phyloP scores from a whole-genome alignment of 805 yeast genomes.

The Wickerhamomyces rabaulensis region DNA sequence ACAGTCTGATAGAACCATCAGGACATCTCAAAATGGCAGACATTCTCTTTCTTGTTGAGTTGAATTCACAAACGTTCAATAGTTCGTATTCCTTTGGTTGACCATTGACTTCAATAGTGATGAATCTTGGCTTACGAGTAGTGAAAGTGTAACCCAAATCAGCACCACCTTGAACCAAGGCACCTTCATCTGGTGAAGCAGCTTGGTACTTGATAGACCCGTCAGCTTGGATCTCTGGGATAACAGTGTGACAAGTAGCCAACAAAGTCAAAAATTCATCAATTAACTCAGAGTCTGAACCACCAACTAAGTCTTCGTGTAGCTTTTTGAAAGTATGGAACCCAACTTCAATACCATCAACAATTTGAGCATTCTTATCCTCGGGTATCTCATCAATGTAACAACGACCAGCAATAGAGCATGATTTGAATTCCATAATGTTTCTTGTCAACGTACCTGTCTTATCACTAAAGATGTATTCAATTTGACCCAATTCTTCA shows the following conservation, averaged over 20 bases:
- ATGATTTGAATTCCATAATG: constrained; percentile 93
- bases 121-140: constrained; percentile 79
- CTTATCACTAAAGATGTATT: constrained; percentile 92
- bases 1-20: constrained; percentile 82
- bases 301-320: constrained; percentile 41
- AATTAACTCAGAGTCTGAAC: constrained; percentile 43
- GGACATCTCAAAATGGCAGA: constrained; percentile 92
- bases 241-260: constrained; percentile 95
- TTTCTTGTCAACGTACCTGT: constrained; percentile 96
- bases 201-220: constrained; percentile 90
- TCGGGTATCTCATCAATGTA: constrained; percentile 89
- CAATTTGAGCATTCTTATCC: constrained; percentile 65
- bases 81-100: constrained; percentile 63
- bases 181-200: constrained; percentile 99
- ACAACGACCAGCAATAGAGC: constrained; percentile 88
- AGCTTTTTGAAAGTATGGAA: constrained; percentile 66
- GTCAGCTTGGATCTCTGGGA: constrained; percentile 71
- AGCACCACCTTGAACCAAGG: constrained; percentile 95
- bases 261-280: constrained; percentile 77
- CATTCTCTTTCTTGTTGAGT: constrained; percentile 97
- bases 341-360: constrained; percentile 81
- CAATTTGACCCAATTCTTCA: constrained; percentile 96
- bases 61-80: constrained; percentile 90
- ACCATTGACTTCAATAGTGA: constrained; percentile 53
- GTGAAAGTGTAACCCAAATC: constrained; percentile 77